These are phyloP conservation scores for Alternaria solani DNA, from an alignment of 2,329 filamentous ascomycete species.

Conservation along the genomic window DNA sequence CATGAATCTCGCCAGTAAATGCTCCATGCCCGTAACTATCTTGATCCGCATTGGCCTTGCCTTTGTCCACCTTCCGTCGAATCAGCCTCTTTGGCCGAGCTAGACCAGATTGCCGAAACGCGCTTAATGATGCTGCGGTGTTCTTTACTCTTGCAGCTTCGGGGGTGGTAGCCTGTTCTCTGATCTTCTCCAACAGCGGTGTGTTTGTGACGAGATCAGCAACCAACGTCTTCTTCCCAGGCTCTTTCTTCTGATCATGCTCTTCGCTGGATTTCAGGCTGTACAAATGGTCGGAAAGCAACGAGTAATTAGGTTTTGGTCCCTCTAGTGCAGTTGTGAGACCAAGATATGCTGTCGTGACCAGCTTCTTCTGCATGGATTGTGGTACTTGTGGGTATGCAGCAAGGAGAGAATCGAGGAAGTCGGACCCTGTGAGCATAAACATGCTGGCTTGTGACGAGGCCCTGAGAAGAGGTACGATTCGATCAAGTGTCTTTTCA, in stretches of 20 bases:
- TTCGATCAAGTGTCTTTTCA: conserved; percentile 62
- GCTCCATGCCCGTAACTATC: conserved; percentile 47
- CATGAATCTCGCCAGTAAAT: conserved; percentile 64
- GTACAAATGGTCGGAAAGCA: conserved; percentile 84
- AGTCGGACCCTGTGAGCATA: conserved; percentile 86
- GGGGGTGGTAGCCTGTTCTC: conserved; percentile 60
- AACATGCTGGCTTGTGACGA: conserved; percentile 66
- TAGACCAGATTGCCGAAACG: conserved; percentile 64
- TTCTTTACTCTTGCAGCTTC: conserved; percentile 66
- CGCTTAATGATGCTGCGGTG: conserved; percentile 67
- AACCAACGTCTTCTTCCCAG: conserved; percentile 68
- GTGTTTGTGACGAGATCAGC: conserved; percentile 83
- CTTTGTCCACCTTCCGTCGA: conserved; percentile 69
- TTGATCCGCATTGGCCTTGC: conserved; percentile 62
- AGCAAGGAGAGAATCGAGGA: conserved; percentile 76
- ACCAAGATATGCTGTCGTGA: conserved; percentile 78
- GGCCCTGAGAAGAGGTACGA: conserved; percentile 71
- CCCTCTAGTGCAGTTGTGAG: conserved; percentile 74
- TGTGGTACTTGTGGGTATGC: conserved; percentile 72
- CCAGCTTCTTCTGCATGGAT: conserved; percentile 69
- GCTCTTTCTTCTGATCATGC: conserved; percentile 58
- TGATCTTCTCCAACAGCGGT: conserved; percentile 72
- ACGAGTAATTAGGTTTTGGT: conserved; percentile 72
- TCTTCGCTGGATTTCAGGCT: conserved; percentile 77
- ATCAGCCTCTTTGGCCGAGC: conserved; percentile 62